Evolutionary conservation across 2,329 filamentous ascomycete genomes (phyloP), one percentile per base, ranked within the genome.

Genomic region (Fragosphaeria purpurea): DNA sequence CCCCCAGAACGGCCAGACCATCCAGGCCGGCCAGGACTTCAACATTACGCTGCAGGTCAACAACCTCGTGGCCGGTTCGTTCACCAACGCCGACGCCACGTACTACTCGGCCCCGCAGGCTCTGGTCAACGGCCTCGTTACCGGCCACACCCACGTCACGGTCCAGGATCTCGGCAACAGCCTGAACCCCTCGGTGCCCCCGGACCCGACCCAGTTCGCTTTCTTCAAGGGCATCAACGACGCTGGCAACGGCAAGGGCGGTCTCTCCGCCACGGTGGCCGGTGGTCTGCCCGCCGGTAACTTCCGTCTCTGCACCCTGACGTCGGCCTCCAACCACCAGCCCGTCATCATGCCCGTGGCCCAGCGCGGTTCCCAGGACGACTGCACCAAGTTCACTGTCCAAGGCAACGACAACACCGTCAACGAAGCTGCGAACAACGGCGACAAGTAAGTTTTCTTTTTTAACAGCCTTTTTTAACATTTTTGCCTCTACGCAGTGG

Each of bases 41-140:
- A 62, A 72, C 44, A 72, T 82, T 51, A 60, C 68, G 12, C 64
- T 81, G 8, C 73, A 79, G 58, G 67, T 76, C 41, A 56, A 62
- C 50, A 78, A 79, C 63, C 67, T 82, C 51, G 61, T 67, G 9
- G 65, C 77, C n/a, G 79, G 79, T 7, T 66, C 70, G 49, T 82
- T 82, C 59, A 81, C 77, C 53, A 81, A 82, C 57, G 72, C 79
- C n/a, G 68, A 71, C 47, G 67, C 61, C 48, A 80, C 77, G 12
- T 82, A 82, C 68, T 82, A 82, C 62, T 63, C 75, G 2, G 77
- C 77, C 9, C 79, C 79, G 8, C 77, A 81, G 63, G 62, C 73
- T 41, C 63, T 81, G 5, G 61, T 62, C 41, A 51, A 62, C 31
- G 77, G 77, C 42, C 62, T 70, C 39, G 68, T 81, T 56, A 73